Conservation (phyloP, 2,329 filamentous ascomycete species). For the Plenodomus tracheiphilus region DNA sequence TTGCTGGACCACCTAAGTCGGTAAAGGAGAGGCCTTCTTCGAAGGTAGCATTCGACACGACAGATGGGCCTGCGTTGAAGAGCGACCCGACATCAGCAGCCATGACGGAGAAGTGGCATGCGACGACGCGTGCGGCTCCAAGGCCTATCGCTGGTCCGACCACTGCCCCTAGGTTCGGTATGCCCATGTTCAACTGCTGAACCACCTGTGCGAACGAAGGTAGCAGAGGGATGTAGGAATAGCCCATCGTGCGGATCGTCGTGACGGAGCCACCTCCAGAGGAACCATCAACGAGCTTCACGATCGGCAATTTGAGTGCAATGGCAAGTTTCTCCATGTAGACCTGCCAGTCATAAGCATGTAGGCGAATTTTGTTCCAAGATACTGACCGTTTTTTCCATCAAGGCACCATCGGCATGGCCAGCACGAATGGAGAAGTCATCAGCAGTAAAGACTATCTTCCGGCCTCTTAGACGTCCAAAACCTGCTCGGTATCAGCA, state of each 20-base stretch:
- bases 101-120: slow-evolving; percentile 69
- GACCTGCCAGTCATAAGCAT: slow-evolving; percentile 40
- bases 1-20: slow-evolving; percentile 62
- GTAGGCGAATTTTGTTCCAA: not conserved
- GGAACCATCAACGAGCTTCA: slow-evolving; percentile 67
- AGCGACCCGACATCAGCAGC: slow-evolving; percentile 63
- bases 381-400: slow-evolving; percentile 55
- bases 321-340: slow-evolving; percentile 66
- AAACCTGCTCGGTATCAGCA: slow-evolving; percentile 40
- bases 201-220: slow-evolving; percentile 57
- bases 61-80: slow-evolving; percentile 67
- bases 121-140: slow-evolving; percentile 63
- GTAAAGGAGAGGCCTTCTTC: slow-evolving; percentile 63
- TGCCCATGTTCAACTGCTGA: slow-evolving; percentile 63
- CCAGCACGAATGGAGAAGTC: slow-evolving; percentile 67
- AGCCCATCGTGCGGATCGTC: slow-evolving; percentile 59
- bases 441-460: slow-evolving; percentile 64
- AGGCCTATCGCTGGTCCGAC: slow-evolving; percentile 66
- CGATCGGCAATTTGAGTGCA: slow-evolving; percentile 59
- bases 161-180: slow-evolving; percentile 66
- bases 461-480: slow-evolving; percentile 56
- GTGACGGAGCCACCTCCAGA: slow-evolving; percentile 66
- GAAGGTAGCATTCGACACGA: slow-evolving; percentile 65
- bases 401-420: slow-evolving; percentile 64
- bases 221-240: slow-evolving; percentile 63